These are phyloP conservation scores for Colletotrichum tabaci DNA, from an alignment of 2,329 filamentous ascomycete genomes.

Conservation along the genomic window DNA sequence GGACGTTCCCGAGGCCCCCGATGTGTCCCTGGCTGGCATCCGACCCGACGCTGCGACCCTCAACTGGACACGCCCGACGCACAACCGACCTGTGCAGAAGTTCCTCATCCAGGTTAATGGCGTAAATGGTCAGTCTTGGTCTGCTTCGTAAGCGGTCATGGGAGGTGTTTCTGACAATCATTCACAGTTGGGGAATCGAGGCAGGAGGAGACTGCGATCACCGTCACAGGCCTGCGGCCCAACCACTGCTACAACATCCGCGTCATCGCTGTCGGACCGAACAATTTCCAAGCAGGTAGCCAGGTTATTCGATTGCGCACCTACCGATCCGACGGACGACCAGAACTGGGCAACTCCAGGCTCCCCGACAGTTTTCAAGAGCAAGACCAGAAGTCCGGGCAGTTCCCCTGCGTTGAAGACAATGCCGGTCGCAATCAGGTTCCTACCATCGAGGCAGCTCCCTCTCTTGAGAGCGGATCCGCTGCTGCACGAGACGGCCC, in stretches of 20 bases:
- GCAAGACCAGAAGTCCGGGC: conserved; percentile 59
- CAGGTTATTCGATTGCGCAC: conserved; percentile 88
- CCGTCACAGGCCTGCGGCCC: conserved; percentile 88
- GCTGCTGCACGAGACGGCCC: conserved; percentile 77
- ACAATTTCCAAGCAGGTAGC: conserved; percentile 94
- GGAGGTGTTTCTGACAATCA: conserved; percentile 4
- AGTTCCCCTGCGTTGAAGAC: conserved; percentile 54
- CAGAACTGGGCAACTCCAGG: conserved; percentile 70
- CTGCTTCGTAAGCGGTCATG: conserved; percentile 5
- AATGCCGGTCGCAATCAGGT: conserved; percentile 63
- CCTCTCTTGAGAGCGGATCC: conserved; percentile 73
- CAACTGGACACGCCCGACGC: conserved; percentile 86
- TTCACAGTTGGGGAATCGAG: conserved; percentile 83
- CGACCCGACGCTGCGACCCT: conserved; percentile 89
- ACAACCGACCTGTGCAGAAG: conserved; percentile 80
- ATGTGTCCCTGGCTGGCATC: conserved; percentile 92
- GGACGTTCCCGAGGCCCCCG: conserved; percentile 91
- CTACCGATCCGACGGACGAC: conserved; percentile 74
- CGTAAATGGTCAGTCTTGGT: conserved; percentile 77
- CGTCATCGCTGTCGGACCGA: conserved; percentile 90
- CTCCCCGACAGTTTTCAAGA: conserved; percentile 70
- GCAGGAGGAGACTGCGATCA: conserved; percentile 87
- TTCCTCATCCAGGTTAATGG: conserved; percentile 96
- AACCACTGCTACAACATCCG: conserved; percentile 94
- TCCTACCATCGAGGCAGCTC: conserved; percentile 73